Evolutionary conservation across 192 early-diverging fungal species (phyloP), one percentile per base, ranked within the genome.

Genomic region (Gigaspora rosea): DNA sequence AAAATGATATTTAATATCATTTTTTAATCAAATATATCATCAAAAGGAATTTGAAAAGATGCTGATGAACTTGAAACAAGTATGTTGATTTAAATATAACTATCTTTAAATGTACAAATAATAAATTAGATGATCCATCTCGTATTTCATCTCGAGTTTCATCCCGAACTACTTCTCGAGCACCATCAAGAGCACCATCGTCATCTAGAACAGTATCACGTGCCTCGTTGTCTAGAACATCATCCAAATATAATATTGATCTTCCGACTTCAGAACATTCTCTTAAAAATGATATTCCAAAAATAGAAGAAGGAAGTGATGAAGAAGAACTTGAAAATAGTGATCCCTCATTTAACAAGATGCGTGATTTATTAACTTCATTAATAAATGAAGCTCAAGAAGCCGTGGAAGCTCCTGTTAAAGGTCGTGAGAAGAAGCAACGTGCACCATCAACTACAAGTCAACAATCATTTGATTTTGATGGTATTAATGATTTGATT

Each of bases 381-480:
- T 64, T 84, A 15, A 77, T 84, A n/a, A 74, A 73, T 50, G 83
- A 84, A 70, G 83, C 83, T 0, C 78, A 79, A 10, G 79, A 80
- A 10, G 83, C 83, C 11, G 80, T 84, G 15, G 78, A 71, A 59
- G 73, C 77, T 32, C 76, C 80, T 3, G 67, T 81, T 16, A 81
- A 78, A 49, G 80, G 80, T 12, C 56, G 79, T 15, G 79, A 78
- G 36, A 77, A 79, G 54, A 64, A 75, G 22, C 6, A 27, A 11
- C 54, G 74, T 32, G 13, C 22, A 51, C 4, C n/a, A 20, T 75
- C 74, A 48, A 75, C 10, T 41, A 4, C 62, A 12, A 75, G 62
- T 35, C 7, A 18, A 52, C 8, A 5, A 32, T 63, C 61, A 7
- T 10, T 35, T 46, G 74, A 75, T 52, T 22, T 35, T 47, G 33